Evolutionary conservation across 176 grass and related monocot species (phyloP).

Genomic region (Calamus simplicifolius): DNA sequence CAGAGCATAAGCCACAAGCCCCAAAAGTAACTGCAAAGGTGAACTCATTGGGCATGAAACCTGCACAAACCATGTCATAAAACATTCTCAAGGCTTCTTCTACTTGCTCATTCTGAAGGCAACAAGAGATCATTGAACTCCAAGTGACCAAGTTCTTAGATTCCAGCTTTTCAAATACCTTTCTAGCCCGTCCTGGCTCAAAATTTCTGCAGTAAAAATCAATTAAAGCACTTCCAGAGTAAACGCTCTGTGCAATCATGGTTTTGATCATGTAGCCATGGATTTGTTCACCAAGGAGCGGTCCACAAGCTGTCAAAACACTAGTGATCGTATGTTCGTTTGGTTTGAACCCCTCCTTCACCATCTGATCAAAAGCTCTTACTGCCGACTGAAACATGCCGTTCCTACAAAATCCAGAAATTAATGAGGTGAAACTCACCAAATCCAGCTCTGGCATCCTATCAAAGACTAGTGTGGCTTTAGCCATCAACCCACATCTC

Average conservation of each 20-base stretch:
- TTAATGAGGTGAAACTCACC: conserved; percentile 65
- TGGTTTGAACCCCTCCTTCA: conserved; percentile 28
- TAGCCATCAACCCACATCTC: conserved; percentile 29
- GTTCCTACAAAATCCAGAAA: conserved; percentile 45
- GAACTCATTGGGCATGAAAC: conserved; percentile 51
- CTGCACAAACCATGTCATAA: conserved; percentile 31
- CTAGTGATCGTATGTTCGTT: conserved; percentile 60
- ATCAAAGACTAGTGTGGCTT: conserved; percentile 32
- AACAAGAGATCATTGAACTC: conserved; percentile 65
- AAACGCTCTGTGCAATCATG: conserved; percentile 29
- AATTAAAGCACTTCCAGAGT: conserved; percentile 46
- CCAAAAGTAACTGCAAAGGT: conserved; percentile 44
- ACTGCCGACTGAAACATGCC: conserved; percentile 23
- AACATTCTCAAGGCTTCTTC: conserved; percentile 44
- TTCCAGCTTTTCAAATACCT: conserved; percentile 39
- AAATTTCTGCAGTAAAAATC: conserved; percentile 54
- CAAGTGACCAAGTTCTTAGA: conserved; percentile 58
- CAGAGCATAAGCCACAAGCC: conserved; percentile 33
- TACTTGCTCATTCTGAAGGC: conserved; percentile 26
- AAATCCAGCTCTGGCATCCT: conserved; percentile 39
- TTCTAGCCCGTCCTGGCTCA: conserved; percentile 13
- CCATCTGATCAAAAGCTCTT: conserved; percentile 35
- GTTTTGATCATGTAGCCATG: conserved; percentile 63
- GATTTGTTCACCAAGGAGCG: conserved; percentile 45
- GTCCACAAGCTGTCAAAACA: conserved; percentile 37